These are phyloP conservation scores for Tolypocladium inflatum DNA, from an alignment of 2,329 filamentous ascomycete species.

Conservation along the genomic window DNA sequence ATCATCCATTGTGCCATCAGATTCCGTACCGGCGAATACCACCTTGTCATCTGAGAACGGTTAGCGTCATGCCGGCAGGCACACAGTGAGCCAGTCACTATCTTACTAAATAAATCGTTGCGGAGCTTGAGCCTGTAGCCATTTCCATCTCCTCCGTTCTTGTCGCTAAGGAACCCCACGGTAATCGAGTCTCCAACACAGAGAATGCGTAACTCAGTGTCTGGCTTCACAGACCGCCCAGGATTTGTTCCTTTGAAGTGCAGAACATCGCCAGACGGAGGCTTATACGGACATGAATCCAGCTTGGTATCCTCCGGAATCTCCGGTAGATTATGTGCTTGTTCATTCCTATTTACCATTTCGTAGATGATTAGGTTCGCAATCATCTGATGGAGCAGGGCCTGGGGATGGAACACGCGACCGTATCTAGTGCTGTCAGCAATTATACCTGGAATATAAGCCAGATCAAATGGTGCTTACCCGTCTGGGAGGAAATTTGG, in stretches of 20 bases:
- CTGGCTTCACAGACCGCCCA: not conserved
- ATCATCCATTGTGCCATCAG: not conserved
- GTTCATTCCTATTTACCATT: not conserved
- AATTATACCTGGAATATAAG: too few species aligned
- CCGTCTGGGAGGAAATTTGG: not conserved
- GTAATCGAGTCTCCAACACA: not conserved
- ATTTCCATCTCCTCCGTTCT: not conserved
- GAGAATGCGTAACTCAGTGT: not conserved
- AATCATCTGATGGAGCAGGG: not conserved
- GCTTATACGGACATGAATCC: not conserved
- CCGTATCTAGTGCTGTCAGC: not conserved
- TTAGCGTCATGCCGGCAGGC: too few species aligned
- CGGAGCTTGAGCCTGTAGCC: not conserved
- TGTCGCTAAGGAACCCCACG: not conserved
- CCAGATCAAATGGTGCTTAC: not conserved
- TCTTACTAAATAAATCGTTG: not conserved
- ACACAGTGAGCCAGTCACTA: too few species aligned
- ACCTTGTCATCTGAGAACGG: not conserved
- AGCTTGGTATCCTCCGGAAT: not conserved
- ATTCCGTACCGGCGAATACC: not conserved
- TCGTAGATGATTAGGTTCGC: not conserved
- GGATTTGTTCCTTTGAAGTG: not conserved
- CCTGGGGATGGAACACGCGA: not conserved
- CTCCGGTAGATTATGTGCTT: too few species aligned
- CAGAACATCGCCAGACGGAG: not conserved